Percentiles rank a stretch among this genome's conserved stretches.
Evolutionary conservation across 331 rosid genomes (phyloP).

Genomic region (Phaseolus coccineus): DNA sequence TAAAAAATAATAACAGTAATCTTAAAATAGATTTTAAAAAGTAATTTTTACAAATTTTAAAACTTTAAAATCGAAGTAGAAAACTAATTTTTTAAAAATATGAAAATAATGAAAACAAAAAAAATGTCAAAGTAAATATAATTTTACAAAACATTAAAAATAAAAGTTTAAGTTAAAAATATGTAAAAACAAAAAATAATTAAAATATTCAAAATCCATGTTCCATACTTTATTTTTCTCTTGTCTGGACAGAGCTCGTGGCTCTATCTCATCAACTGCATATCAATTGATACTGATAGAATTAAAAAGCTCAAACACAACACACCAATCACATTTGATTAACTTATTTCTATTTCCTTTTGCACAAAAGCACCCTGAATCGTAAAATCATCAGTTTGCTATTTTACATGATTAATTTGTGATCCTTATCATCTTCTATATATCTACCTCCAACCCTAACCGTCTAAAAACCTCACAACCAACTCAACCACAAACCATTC

Average conservation of each 20-base stretch:
- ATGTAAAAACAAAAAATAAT: no score
- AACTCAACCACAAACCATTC: not conserved
- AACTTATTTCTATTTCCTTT: slow-evolving; percentile 11
- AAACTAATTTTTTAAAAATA: no score
- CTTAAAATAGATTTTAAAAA: no score
- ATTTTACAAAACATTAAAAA: no score
- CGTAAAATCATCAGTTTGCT: not conserved
- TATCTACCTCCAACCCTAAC: not conserved
- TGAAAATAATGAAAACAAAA: no score
- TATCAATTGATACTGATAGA: not conserved
- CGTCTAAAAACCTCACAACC: not conserved
- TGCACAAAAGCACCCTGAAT: slow-evolving; percentile 4
- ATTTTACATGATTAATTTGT: slow-evolving; percentile 22
- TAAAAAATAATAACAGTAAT: no score
- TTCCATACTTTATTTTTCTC: slow-evolving; percentile 3
- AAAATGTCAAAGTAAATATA: no score
- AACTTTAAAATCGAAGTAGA: no score
- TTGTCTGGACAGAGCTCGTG: slow-evolving; percentile 13
- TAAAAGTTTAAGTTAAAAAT: no score
- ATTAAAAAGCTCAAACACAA: slow-evolving; percentile 1
- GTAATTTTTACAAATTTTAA: no score
- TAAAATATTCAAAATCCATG: no score
- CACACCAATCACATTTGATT: not conserved
- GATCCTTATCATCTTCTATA: not conserved
- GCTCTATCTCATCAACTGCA: slow-evolving; percentile 8